phyloP scores from a whole-genome alignment of 169 alveolate genomes.

The Plasmodium gallinaceum region DNA sequence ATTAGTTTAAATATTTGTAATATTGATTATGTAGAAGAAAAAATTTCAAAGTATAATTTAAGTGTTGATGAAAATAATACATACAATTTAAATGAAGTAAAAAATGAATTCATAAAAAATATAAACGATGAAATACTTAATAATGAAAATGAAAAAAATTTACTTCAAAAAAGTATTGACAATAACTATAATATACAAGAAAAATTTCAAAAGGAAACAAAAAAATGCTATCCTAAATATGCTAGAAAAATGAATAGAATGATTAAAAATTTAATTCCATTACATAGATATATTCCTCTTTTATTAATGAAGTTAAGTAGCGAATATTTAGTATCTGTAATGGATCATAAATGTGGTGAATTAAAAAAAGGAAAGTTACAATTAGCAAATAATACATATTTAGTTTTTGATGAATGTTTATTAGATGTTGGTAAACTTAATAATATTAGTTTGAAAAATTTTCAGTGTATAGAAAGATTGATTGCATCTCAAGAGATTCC shows the following conservation, averaged over 20 bases:
- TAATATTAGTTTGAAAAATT: slow-evolving; percentile 55
- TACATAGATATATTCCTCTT: slow-evolving; percentile 69
- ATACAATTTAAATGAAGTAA: not conserved
- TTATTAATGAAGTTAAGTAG: slow-evolving; percentile 28
- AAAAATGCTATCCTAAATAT: not conserved
- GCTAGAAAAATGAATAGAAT: slow-evolving; percentile 24
- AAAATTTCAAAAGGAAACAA: not conserved
- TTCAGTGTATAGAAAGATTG: slow-evolving; percentile 66
- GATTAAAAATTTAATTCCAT: slow-evolving; percentile 62
- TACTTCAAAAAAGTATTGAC: not conserved
- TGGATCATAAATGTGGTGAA: slow-evolving; percentile 66
- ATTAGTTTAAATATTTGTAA: slow-evolving; percentile 52
- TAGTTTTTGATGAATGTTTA: slow-evolving; percentile 65
- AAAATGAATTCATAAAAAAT: not conserved
- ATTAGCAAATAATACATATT: slow-evolving; percentile 65
- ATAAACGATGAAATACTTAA: not conserved
- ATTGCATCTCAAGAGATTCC: slow-evolving; percentile 64
- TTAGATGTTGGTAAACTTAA: slow-evolving; percentile 64
- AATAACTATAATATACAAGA: not conserved
- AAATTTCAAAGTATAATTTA: no score
- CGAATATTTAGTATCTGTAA: slow-evolving; percentile 56
- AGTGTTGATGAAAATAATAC: not conserved
- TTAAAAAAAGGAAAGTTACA: slow-evolving; percentile 74
- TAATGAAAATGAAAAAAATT: not conserved
- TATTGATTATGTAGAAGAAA: not conserved